Evolutionary conservation across 129 eudicot species (phyloP).

Genomic region (Silybum marianum): DNA sequence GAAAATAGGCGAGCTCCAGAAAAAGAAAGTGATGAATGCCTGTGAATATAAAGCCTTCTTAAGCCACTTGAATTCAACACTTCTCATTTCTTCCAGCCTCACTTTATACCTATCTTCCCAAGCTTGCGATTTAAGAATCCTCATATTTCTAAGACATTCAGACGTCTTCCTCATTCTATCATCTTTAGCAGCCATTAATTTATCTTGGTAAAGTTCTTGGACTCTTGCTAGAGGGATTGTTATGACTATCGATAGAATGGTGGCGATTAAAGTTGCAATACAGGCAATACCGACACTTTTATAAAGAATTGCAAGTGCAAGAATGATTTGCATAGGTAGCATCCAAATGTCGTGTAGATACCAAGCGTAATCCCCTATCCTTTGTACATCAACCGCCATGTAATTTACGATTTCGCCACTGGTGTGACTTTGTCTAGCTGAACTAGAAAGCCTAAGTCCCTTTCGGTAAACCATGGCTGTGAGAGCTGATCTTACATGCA

Average conservation of each 20-base stretch:
- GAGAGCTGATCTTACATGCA: constrained; percentile 88
- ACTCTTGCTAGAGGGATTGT: constrained; percentile 83
- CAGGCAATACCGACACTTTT: constrained; percentile 84
- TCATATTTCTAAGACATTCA: constrained; percentile 83
- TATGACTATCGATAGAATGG: constrained; percentile 70
- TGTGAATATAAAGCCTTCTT: constrained; percentile 81
- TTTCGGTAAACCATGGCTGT: constrained; percentile 91
- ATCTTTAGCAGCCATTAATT: constrained; percentile 86
- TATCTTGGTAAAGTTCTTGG: constrained; percentile 84
- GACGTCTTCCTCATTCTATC: constrained; percentile 90
- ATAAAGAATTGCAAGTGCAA: constrained; percentile 76
- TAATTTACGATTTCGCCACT: constrained; percentile 94
- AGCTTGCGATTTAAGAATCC: constrained; percentile 85
- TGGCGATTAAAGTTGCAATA: constrained; percentile 72
- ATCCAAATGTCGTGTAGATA: constrained; percentile 94
- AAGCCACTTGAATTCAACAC: constrained; percentile 77
- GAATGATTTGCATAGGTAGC: constrained; percentile 80
- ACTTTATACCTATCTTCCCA: constrained; percentile 83
- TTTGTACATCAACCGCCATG: constrained; percentile 95
- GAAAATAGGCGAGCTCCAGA: constrained; percentile 94
- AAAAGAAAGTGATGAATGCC: constrained; percentile 85
- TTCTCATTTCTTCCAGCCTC: constrained; percentile 69
- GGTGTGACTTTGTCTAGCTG: constrained; percentile 77
- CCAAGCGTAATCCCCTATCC: constrained; percentile 90
- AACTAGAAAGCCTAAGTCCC: constrained; percentile 77